Conservation (phyloP, 1,284 basidiomycete genomes). For the Pseudozyma thailandica region DNA sequence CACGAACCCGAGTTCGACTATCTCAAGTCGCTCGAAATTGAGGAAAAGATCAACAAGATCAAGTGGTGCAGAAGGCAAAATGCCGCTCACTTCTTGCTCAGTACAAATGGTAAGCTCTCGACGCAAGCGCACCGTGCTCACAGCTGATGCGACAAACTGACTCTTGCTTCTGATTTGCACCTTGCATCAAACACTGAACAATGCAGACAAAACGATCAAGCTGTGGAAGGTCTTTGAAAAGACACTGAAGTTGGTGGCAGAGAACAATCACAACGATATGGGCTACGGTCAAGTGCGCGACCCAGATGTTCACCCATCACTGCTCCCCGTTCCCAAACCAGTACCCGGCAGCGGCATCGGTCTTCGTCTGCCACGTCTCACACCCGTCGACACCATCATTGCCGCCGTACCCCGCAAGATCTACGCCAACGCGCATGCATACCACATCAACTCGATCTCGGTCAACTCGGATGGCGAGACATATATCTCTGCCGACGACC, state of each 20-base stretch:
- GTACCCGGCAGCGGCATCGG: slow-evolving; percentile 49
- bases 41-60: slow-evolving; percentile 99
- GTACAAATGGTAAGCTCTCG: slow-evolving; percentile 77
- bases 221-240: slow-evolving; percentile 99
- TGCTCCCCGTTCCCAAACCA: slow-evolving; percentile 51
- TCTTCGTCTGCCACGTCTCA: slow-evolving; percentile 72
- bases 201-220: slow-evolving; percentile 98
- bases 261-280: slow-evolving; percentile 86
- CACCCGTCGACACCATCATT: slow-evolving; percentile 95
- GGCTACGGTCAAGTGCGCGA: slow-evolving; percentile 49
- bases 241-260: slow-evolving; percentile 91
- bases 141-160: too few relatives aligned
- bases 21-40: slow-evolving; percentile 98
- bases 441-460: slow-evolving; percentile 99
- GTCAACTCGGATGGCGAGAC: slow-evolving; percentile 99
- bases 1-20: slow-evolving; percentile 99
- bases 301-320: slow-evolving; percentile 51
- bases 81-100: slow-evolving; percentile 93
- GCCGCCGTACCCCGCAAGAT: slow-evolving; percentile 98
- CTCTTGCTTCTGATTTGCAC: too few relatives aligned
- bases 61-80: slow-evolving; percentile 99
- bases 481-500: slow-evolving; percentile 97
- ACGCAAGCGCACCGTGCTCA: slow-evolving; percentile 9
- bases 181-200: slow-evolving; percentile 72
- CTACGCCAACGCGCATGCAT: slow-evolving; percentile 98